Conservation (phyloP, 1,284 basidiomycete species). For the Naganishia cerealis region DNA sequence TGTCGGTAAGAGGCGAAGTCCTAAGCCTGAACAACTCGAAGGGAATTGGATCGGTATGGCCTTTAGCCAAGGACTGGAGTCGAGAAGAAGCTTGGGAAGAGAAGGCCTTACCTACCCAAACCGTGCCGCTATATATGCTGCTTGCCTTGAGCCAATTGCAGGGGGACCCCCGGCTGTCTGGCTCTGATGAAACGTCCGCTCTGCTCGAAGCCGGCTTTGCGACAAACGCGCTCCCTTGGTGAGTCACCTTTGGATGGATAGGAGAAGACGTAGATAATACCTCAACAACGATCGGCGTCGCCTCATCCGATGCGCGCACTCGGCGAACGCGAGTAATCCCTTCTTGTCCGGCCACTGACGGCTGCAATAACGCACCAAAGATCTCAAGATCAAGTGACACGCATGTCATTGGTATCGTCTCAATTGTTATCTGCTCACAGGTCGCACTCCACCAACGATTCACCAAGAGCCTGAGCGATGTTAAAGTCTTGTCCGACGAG, state of each 20-base stretch:
- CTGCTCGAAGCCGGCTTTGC: background rate
- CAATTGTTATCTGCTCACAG: background rate
- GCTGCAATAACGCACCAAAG: no score
- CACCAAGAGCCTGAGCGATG: background rate
- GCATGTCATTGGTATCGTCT: no score
- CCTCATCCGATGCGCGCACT: background rate
- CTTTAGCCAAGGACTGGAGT: background rate
- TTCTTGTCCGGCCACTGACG: background rate
- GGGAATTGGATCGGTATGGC: background rate
- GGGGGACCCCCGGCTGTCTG: background rate
- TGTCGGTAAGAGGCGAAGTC: background rate
- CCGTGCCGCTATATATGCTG: background rate
- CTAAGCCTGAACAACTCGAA: background rate
- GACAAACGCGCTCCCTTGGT: background rate
- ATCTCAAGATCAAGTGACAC: no score
- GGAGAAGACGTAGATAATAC: conserved; percentile 21
- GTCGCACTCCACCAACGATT: background rate
- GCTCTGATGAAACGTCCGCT: background rate
- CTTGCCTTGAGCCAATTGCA: background rate
- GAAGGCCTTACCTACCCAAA: background rate
- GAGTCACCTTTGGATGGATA: conserved; percentile 3
- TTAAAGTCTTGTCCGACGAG: background rate
- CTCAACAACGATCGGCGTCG: conserved; percentile 2
- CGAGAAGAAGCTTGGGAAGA: background rate
- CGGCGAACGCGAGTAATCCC: background rate